A percentile compares a stretch with the other conserved stretches of the same genome.
Conservation (phyloP, 441 rosid genomes). For the Pelargonium citronellum region DNA sequence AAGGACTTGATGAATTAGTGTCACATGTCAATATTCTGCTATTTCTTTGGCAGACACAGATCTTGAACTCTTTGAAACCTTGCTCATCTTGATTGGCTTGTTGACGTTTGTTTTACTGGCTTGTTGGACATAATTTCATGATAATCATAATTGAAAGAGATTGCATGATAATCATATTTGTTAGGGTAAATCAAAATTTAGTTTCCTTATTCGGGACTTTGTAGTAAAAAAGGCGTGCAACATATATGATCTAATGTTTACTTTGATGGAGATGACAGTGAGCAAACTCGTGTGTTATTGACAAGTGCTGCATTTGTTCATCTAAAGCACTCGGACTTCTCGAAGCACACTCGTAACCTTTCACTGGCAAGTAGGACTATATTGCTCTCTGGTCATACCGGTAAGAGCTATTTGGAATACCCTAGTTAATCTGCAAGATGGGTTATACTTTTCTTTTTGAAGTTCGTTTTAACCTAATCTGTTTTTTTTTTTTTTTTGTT, state of each 20-base stretch:
- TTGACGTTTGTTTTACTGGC: no score
- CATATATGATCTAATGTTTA: background rate
- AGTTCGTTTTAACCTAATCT: slow-evolving; percentile 12
- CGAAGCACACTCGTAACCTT: slow-evolving; percentile 83
- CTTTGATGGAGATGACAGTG: slow-evolving; percentile 42
- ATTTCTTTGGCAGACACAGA: no score
- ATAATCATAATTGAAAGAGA: background rate
- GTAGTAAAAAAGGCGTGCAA: no score
- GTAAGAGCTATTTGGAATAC: slow-evolving; percentile 33
- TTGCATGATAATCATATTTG: background rate
- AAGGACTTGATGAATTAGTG: background rate
- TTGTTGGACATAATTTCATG: no score
- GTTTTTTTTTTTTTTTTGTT: slow-evolving; percentile 12
- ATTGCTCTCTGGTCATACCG: slow-evolving; percentile 83
- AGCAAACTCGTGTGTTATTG: slow-evolving; percentile 57
- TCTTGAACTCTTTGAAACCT: no score
- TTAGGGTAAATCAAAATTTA: background rate
- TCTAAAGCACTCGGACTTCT: slow-evolving; percentile 69
- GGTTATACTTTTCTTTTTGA: background rate
- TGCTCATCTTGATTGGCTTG: no score
- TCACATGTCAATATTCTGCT: slow-evolving; percentile 4
- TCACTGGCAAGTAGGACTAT: slow-evolving; percentile 85
- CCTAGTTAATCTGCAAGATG: slow-evolving; percentile 2
- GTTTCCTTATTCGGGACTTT: no score
- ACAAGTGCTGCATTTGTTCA: slow-evolving; percentile 86